A percentile compares a stretch with the other conserved stretches of the same genome.
These are phyloP conservation scores for Neurospora cerealis DNA, from an alignment of 495 filamentous ascomycete species.

Conservation along the genomic window DNA sequence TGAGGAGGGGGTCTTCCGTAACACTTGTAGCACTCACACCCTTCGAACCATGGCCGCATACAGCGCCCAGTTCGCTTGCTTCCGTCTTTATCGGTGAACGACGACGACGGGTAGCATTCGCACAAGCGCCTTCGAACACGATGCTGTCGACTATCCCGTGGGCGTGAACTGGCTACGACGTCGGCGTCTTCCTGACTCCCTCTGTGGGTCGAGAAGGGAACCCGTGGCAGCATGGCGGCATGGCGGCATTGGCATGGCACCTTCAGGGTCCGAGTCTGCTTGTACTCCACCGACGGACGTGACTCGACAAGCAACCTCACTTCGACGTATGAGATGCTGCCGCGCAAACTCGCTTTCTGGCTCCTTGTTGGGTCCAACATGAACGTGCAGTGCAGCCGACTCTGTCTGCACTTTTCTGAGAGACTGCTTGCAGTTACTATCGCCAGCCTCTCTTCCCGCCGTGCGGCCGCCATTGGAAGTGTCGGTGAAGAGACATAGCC, in stretches of 20 bases:
- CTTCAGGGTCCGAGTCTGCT: not conserved
- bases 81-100: not conserved
- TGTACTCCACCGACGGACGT: not conserved
- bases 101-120: not conserved
- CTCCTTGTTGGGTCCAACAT: not conserved
- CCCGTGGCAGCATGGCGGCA: not conserved
- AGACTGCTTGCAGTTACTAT: not conserved
- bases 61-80: not conserved
- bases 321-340: slow-evolving; percentile 19
- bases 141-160: not conserved
- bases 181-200: not conserved
- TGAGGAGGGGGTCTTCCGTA: not conserved
- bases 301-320: not conserved
- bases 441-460: not conserved
- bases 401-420: not conserved
- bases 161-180: not conserved
- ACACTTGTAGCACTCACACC: not conserved
- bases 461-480: slow-evolving; percentile 7
- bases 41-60: not conserved
- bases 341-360: slow-evolving; percentile 7
- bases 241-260: not conserved
- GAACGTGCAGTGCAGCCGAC: not conserved
- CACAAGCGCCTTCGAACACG: not conserved
- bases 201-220: not conserved
- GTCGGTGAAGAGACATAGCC: slow-evolving; percentile 19